These are phyloP conservation scores for Pseudocercospora vitis DNA, from an alignment of 2,329 filamentous ascomycete species.

Conservation along the genomic window DNA sequence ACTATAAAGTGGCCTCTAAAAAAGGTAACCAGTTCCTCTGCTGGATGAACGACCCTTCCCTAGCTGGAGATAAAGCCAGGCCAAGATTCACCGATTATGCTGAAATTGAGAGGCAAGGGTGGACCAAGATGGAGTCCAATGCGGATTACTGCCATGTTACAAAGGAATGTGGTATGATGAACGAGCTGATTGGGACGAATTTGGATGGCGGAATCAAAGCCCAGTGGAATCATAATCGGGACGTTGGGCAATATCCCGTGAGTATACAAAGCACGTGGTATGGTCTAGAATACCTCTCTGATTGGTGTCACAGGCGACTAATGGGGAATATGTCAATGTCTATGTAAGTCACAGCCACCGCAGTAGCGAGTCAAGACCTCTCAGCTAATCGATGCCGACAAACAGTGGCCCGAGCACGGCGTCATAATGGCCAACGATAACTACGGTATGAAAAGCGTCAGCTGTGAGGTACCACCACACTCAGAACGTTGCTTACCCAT, in stretches of 20 bases:
- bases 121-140: background rate
- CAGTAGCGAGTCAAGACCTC: background rate
- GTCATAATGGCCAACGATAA: constrained; percentile 19
- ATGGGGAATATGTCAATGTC: constrained; percentile 19
- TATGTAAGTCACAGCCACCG: background rate
- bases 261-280: background rate
- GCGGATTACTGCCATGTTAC: constrained; percentile 9
- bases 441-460: too few relatives aligned
- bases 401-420: constrained; percentile 12
- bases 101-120: constrained; percentile 9
- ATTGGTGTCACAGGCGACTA: constrained; percentile 7
- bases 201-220: constrained; percentile 5
- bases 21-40: constrained; percentile 11
- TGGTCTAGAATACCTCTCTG: background rate
- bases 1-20: constrained; percentile 3
- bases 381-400: background rate
- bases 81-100: background rate
- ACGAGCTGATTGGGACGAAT: constrained; percentile 1
- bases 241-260: background rate
- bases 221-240: constrained; percentile 3
- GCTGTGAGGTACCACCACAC: too few relatives aligned
- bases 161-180: background rate
- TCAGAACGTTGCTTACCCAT: too few relatives aligned
- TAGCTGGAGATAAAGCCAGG: constrained; percentile 2
- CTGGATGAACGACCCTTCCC: constrained; percentile 3